Evolutionary conservation across 495 filamentous ascomycete genomes (phyloP), one percentile per base, ranked within the genome.

Genomic region (Arthonia radiata): DNA sequence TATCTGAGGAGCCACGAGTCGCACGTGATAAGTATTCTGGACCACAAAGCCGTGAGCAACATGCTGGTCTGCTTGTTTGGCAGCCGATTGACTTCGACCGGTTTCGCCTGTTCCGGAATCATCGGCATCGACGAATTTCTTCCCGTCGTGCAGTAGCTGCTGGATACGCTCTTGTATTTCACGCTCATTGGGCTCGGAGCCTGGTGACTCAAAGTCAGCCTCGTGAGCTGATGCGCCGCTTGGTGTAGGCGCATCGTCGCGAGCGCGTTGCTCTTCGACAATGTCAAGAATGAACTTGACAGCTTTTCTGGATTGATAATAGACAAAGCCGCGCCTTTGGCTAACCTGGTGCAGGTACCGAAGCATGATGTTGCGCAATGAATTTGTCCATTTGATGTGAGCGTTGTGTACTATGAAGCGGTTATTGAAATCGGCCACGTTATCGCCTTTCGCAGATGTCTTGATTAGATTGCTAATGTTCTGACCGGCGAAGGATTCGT

Each of bases 201-300:
- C 38, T 32, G 12, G 49, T 37, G 28, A 51, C 51, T 29, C 37
- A 18, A 17, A 19, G 25, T 12, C 12, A 26, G 30, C 3, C 17
- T n/a, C 16, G 24, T 51, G 43, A 26, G 43, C 33, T 17, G 48
- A 44, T 13, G 49, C 34, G 4, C 9, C 12, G 17, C 13, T 21
- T 21, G 9, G n/a, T n/a, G n/a, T n/a, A n/a, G n/a, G n/a, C n/a
- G n/a, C n/a, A n/a, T n/a, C n/a, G n/a, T n/a, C n/a, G n/a, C n/a
- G n/a, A n/a, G n/a, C n/a, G n/a, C n/a, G n/a, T 39, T 93, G 86
- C 40, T 94, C 86, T 18, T 91, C 79, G 8, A 97, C 76, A 17
- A 97, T 90, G 42, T 97, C 86, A 6, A 93, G 54, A 33, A 97
- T 92, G 47, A 97, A 97, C 42, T 93, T 97, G 39, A 97, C 77